Evolutionary conservation across 164 flowering plant species (phyloP), one percentile per base, ranked within the genome.

Genomic region (Sedum album): DNA sequence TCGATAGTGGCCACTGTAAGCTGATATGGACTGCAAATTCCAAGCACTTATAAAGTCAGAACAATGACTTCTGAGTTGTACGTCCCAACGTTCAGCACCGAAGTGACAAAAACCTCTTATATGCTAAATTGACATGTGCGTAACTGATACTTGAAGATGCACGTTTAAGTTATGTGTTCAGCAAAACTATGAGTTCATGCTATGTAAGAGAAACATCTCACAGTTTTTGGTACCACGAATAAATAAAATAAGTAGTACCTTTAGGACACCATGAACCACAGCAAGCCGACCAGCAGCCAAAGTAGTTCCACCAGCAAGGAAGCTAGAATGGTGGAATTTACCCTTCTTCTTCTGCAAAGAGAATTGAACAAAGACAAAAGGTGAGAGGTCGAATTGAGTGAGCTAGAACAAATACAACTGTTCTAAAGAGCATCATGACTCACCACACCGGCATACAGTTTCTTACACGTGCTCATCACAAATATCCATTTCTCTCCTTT

Each of bases 1-100:
- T 49, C 85, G 81, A 73, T 94, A 91, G 74, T 91, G 98, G 31
- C 97, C 98, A 76, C 98, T 91, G 71, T 89, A 87, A 14, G 95
- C 82, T 51, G 96, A 91, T 73, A 94, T 80, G 46, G 84, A 78
- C 97, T 94, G 89, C 62, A 80, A 41, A 65, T 35, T 65, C 42
- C n/a, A 65, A 36, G 67, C 46, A 38, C 46, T 28, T 36, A 65
- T 13, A 48, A 65, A 65, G 46, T 65, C 21, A 64, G 42, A n/a
- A 31, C 44, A 11, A 10, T 33, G 28, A 36, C 17, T 65, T 4
- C 17, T 20, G 38, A 41, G 67, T 35, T 65, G 14, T 9, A 65
- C 26, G n/a, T 26, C 46, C 26, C 10, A 15, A 41, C 23, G 7
- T 31, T 0, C 21, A 10, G 18, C 42, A 23, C 26, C n/a, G n/a